Evolutionary conservation across 495 filamentous ascomycete species (phyloP).

Genomic region (Trichodelitschia bisporula): DNA sequence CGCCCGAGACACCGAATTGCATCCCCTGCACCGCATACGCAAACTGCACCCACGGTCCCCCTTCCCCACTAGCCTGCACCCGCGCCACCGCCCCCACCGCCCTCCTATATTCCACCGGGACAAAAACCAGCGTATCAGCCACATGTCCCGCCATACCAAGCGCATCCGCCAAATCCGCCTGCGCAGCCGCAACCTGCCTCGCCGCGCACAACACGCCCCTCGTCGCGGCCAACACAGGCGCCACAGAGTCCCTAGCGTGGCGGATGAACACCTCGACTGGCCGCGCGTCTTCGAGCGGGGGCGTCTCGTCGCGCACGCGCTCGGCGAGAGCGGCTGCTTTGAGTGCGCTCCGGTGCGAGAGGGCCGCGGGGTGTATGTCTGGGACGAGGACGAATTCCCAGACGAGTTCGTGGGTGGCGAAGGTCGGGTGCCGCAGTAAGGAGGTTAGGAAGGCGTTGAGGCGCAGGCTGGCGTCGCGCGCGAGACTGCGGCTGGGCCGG

Average conservation of each 20-base stretch:
- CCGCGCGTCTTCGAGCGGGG: slow-evolving; percentile 52
- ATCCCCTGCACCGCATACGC: too few species aligned
- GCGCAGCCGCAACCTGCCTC: slow-evolving; percentile 27
- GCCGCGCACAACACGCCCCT: slow-evolving; percentile 51
- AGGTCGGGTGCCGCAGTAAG: slow-evolving; percentile 72
- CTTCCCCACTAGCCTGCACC: too few species aligned
- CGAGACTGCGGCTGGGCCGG: slow-evolving; percentile 62
- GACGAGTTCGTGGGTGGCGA: slow-evolving; percentile 87
- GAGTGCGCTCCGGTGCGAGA: slow-evolving; percentile 63
- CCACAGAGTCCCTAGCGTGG: slow-evolving; percentile 69
- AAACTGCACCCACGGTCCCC: too few species aligned
- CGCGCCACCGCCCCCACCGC: too few species aligned
- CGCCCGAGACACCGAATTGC: too few species aligned
- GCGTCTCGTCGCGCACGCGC: slow-evolving; percentile 65
- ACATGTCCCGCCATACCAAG: slow-evolving; percentile 24
- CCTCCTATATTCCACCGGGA: too few species aligned
- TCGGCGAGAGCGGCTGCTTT: slow-evolving; percentile 69
- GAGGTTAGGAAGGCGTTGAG: slow-evolving; percentile 72
- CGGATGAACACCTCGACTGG: slow-evolving; percentile 85
- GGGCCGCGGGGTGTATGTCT: slow-evolving; percentile 70
- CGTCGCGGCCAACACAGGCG: slow-evolving; percentile 57
- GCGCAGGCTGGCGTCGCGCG: slow-evolving; percentile 69
- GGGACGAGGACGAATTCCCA: slow-evolving; percentile 99
- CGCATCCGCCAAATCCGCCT: slow-evolving; percentile 44
- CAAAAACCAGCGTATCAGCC: slow-evolving; percentile 36